Conservation (phyloP, 1,284 basidiomycete species). For the Trichosporon sp. region DNA sequence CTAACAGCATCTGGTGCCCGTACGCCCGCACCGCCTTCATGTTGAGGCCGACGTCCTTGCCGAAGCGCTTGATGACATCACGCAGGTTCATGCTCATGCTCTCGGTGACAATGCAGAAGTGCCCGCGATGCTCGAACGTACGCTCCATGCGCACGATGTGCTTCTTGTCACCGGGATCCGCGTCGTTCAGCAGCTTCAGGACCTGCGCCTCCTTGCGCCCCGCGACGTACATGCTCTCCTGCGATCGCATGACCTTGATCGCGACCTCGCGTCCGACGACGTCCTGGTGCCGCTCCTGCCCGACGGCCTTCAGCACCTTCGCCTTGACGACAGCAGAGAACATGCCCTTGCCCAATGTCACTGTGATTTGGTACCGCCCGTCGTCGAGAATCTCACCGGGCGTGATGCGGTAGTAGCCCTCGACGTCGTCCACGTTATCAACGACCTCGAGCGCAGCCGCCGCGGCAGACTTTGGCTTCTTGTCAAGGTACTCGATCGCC, state of each 20-base stretch:
- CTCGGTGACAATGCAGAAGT: constrained; percentile 95
- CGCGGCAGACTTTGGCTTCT: constrained; percentile 56
- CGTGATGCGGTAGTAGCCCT: constrained; percentile 93
- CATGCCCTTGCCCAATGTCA: constrained; percentile 94
- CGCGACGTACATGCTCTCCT: constrained; percentile 97
- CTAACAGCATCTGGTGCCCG: constrained; percentile 89
- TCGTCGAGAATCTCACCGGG: constrained; percentile 91
- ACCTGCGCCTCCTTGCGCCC: constrained; percentile 90
- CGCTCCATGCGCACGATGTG: constrained; percentile 86
- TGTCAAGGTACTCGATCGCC: constrained; percentile 70
- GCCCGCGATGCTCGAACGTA: constrained; percentile 94
- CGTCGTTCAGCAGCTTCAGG: constrained; percentile 74
- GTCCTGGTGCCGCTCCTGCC: constrained; percentile 53
- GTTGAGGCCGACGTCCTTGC: constrained; percentile 95
- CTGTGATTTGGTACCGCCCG: constrained; percentile 90
- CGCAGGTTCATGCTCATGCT: constrained; percentile 95
- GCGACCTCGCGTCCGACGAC: constrained; percentile 73
- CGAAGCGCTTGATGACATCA: constrained; percentile 97
- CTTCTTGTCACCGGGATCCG: constrained; percentile 94
- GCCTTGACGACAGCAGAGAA: constrained; percentile 94
- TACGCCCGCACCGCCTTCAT: constrained; percentile 96
- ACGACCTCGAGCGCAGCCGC: constrained; percentile 32
- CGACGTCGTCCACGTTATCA: constrained; percentile 60
- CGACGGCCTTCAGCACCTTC: constrained; percentile 69
- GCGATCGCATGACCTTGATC: constrained; percentile 93